A percentile compares a stretch with the other conserved stretches of the same genome.
phyloP scores from a whole-genome alignment of 345 rosid species.

The Triadica sebifera region DNA sequence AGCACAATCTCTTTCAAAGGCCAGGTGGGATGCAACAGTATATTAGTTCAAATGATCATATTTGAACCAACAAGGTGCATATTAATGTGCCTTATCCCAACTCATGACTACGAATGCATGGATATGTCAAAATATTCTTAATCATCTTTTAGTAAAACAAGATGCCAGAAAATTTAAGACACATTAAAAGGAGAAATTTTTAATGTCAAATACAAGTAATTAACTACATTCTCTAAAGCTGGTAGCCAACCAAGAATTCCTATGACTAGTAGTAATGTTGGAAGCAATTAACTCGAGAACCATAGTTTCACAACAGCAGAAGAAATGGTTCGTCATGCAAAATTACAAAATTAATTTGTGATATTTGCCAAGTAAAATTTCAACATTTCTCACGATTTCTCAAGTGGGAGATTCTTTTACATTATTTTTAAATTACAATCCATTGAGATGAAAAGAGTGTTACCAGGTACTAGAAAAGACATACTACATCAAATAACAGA shows the following conservation, averaged over 20 bases:
- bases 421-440: conserved; percentile 1
- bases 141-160: neutral
- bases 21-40: neutral
- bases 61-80: neutral
- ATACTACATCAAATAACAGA: neutral
- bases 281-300: conserved; percentile 3
- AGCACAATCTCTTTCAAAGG: neutral
- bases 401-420: neutral
- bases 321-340: conserved; percentile 7
- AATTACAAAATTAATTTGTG: neutral
- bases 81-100: neutral
- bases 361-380: neutral
- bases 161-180: conserved; percentile 5
- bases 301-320: neutral
- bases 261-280: neutral
- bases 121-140: neutral
- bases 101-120: neutral
- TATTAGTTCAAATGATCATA: neutral
- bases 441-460: neutral
- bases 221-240: neutral
- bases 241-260: neutral
- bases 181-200: neutral
- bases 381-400: neutral
- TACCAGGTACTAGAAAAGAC: neutral
- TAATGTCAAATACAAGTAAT: too few relatives aligned